Conservation (phyloP, 2,329 filamentous ascomycete species). For the Xylariaceae sp. region DNA sequence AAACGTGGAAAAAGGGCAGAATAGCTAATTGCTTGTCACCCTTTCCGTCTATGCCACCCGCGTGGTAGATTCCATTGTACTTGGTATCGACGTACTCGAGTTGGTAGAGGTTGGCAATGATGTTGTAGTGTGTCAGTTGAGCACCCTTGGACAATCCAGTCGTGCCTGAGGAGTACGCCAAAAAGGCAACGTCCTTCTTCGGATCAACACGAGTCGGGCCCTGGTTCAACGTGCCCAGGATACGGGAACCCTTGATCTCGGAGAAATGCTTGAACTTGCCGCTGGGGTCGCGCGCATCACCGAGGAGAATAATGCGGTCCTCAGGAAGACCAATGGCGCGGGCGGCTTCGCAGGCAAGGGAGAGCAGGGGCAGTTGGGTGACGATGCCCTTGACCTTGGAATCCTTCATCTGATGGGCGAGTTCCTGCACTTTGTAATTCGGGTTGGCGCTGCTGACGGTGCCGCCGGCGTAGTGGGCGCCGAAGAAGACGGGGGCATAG, state of each 20-base stretch:
- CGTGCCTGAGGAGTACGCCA: constrained; percentile 86
- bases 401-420: constrained; percentile 78
- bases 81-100: constrained; percentile 46
- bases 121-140: constrained; percentile 76
- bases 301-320: constrained; percentile 70
- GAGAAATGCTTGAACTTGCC: constrained; percentile 66
- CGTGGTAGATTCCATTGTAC: constrained; percentile 48
- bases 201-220: constrained; percentile 57
- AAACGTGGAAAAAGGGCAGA: constrained; percentile 88
- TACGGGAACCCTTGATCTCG: constrained; percentile 59
- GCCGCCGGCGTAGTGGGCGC: constrained; percentile 77
- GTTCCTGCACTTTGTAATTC: constrained; percentile 75
- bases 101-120: constrained; percentile 68
- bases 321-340: constrained; percentile 62
- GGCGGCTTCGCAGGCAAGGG: constrained; percentile 62
- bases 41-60: constrained; percentile 52
- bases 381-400: constrained; percentile 68
- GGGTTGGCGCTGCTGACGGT: constrained; percentile 83
- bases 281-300: constrained; percentile 57
- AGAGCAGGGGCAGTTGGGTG: constrained; percentile 65
- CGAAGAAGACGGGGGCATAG: constrained; percentile 70
- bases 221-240: constrained; percentile 49
- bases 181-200: constrained; percentile 68
- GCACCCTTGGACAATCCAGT: constrained; percentile 91
- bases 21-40: constrained; percentile 73